Conservation (phyloP, 2,329 filamentous ascomycete species). For the Fusarium sambucinum region DNA sequence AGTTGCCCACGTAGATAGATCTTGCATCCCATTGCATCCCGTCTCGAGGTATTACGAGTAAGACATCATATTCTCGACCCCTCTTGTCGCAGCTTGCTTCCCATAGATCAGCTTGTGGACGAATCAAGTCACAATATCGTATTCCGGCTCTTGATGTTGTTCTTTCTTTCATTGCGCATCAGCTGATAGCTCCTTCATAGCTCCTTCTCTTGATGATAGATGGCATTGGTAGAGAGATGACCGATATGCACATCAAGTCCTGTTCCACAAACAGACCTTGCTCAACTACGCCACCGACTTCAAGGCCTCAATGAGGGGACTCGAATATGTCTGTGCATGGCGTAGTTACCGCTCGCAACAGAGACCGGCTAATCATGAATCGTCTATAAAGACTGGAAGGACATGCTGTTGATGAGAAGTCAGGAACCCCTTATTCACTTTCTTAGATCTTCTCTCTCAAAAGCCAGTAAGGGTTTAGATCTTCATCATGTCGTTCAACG, state of each 20-base stretch:
- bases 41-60: constrained; percentile 1
- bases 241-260: background rate
- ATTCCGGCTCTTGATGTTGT: background rate
- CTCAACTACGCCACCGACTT: constrained; percentile 20
- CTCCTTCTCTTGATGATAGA: background rate
- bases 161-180: background rate
- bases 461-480: background rate
- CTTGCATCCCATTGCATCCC: constrained; percentile 8
- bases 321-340: constrained; percentile 1
- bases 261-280: background rate
- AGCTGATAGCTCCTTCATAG: background rate
- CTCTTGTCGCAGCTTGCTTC: constrained; percentile 9
- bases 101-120: background rate
- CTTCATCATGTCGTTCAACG: constrained; percentile 49
- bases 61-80: constrained; percentile 21
- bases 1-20: constrained; percentile 6
- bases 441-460: background rate
- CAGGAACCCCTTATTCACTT: background rate
- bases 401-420: background rate
- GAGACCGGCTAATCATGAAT: background rate
- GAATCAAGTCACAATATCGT: constrained; percentile 10
- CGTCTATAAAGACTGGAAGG: constrained; percentile 27
- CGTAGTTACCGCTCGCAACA: background rate
- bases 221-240: constrained; percentile 1
- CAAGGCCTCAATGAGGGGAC: constrained; percentile 11